Evolutionary conservation across 164 flowering plant genomes (phyloP).

Genomic region (Nymphaea thermarum): DNA sequence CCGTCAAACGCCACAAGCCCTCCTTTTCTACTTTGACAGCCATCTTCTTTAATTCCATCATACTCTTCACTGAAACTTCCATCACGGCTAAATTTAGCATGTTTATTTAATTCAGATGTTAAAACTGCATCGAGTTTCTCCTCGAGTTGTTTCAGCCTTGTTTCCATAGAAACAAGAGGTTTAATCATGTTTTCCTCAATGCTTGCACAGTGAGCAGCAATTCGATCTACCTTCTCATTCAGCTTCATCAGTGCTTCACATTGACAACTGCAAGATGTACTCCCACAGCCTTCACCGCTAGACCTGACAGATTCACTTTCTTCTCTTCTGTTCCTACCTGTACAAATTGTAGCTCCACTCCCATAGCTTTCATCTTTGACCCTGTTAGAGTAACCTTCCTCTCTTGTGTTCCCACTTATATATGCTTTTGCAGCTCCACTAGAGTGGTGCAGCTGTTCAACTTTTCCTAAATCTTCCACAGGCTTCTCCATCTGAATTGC

Average conservation of each 20-base stretch:
- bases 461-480: neutral
- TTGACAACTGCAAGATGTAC: neutral
- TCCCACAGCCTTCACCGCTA: neutral
- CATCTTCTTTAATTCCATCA: constrained; percentile 9
- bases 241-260: constrained; percentile 32
- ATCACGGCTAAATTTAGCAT: constrained; percentile 10
- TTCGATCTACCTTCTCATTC: constrained; percentile 46
- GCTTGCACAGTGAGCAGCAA: constrained; percentile 50
- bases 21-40: constrained; percentile 5
- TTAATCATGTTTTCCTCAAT: constrained; percentile 74
- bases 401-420: neutral
- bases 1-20: constrained; percentile 7
- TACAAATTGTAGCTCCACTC: neutral
- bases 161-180: constrained; percentile 57
- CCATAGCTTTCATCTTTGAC: neutral
- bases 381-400: neutral
- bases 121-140: constrained; percentile 35
- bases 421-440: neutral
- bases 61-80: neutral
- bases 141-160: constrained; percentile 61
- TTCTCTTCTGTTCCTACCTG: neutral
- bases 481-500: constrained; percentile 9
- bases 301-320: neutral
- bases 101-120: neutral
- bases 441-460: neutral